phyloP scores from a whole-genome alignment of 2,329 filamentous ascomycete species.

The Rugonectria rugulosa region DNA sequence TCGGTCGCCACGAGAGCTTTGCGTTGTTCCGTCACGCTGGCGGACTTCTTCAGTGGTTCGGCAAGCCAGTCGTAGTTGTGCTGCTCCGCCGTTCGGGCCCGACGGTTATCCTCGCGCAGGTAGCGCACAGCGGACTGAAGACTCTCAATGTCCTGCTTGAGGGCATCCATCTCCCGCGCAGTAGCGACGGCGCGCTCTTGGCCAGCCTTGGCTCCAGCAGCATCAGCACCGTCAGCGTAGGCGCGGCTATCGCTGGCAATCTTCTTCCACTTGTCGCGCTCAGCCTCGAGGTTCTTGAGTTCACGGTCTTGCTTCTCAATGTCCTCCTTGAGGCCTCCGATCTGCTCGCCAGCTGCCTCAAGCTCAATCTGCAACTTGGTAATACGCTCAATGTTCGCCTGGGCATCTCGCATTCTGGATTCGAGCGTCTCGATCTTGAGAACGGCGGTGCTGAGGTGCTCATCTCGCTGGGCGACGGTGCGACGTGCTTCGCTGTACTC shows the following conservation, averaged over 20 bases:
- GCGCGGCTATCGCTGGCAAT: constrained; percentile 68
- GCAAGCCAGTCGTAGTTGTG: constrained; percentile 65
- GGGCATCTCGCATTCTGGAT: constrained; percentile 83
- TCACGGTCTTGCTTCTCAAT: constrained; percentile 74
- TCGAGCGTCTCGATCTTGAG: constrained; percentile 94
- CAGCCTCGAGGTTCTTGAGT: constrained; percentile 68
- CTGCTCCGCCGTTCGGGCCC: constrained; percentile 66
- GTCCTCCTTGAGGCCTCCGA: constrained; percentile 65
- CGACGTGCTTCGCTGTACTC: constrained; percentile 81
- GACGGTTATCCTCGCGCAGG: constrained; percentile 71
- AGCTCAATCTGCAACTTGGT: constrained; percentile 69
- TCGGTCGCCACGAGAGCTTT: constrained; percentile 64
- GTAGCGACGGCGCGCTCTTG: constrained; percentile 74
- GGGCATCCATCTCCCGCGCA: constrained; percentile 74
- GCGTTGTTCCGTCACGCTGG: constrained; percentile 56
- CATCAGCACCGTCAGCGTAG: constrained; percentile 61
- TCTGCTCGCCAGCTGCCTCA: constrained; percentile 58
- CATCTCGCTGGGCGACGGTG: constrained; percentile 75
- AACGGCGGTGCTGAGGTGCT: constrained; percentile 84
- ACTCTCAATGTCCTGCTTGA: constrained; percentile 72
- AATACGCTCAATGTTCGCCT: constrained; percentile 76
- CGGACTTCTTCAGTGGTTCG: constrained; percentile 62
- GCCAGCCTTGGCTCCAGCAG: constrained; percentile 62
- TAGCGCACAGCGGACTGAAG: constrained; percentile 72
- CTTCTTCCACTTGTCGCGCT: constrained; percentile 76